Evolutionary conservation across 345 rosid species (phyloP), one percentile per base, ranked within the genome.

Genomic region (Murraya paniculata): DNA sequence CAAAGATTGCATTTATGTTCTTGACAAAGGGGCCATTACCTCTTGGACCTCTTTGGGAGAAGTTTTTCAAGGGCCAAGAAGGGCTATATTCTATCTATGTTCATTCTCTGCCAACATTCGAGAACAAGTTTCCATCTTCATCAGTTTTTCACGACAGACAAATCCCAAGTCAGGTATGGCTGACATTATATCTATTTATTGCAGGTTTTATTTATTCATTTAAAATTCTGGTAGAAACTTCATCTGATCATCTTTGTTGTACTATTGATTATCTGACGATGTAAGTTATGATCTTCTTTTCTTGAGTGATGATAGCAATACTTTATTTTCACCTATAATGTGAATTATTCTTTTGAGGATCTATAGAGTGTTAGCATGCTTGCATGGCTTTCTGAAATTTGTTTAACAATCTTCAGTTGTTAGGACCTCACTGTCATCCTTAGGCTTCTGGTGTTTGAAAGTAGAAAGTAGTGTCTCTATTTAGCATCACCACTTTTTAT

Each of bases 1-100:
- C 98, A 0, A 94, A 96, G 90, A 79, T 96, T 86, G 98, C 97
- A 10, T 94, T 94, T 74, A 92, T 96, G 99, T 96, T 96, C 89
- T 90, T 96, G 90, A 85, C 98, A 4, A 91, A 90, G 84, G 99
- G 98, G 38, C 94, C 98, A 0, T 81, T 96, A 87, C 99, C 98
- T 1, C 88, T 96, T 81, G 91, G 90, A 72, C 85, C 89, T 81
- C 91, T 96, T 28, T 96, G 98, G 99, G 99, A 96, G 87, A 91
- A 86, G 87, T 94, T 96, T 83, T 77, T 96, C 7, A 89, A 83
- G 79, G 99, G 98, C 27, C 89, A 94, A 45, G 87, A 88, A 79
- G 93, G 86, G 80, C 84, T 82, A 64, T 96, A 90, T 85, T 94
- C 98, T 0, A 82, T 94, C 75, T 96, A 94, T 80, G 30, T 96